Conservation (phyloP, 805 yeast genomes). For the Myxozyma nipponensis region DNA sequence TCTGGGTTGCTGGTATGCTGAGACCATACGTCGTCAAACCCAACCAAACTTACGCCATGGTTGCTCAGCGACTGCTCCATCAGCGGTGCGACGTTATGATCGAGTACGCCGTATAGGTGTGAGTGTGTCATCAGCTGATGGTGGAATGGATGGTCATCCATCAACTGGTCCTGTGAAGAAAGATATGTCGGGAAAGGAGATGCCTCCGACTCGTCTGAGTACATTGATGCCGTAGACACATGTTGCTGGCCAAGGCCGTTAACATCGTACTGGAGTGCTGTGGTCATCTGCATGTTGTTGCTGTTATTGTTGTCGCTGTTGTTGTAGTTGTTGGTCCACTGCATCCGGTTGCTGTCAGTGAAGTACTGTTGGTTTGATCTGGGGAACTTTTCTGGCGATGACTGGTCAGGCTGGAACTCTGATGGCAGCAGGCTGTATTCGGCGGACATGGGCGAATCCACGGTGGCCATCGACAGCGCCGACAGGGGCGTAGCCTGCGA, state of each 20-base stretch:
- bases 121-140: background rate
- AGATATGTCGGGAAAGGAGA: background rate
- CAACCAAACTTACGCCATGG: background rate
- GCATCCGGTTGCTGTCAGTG: too few species aligned
- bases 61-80: too few species aligned
- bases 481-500: too few species aligned
- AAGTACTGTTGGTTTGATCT: too few species aligned
- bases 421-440: too few species aligned
- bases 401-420: too few species aligned
- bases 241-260: background rate
- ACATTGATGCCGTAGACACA: background rate
- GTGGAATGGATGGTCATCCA: background rate
- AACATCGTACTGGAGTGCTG: slow-evolving; percentile 3
- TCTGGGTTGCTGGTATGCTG: background rate
- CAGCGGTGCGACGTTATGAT: background rate
- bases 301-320: slow-evolving; percentile 1
- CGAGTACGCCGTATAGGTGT: background rate
- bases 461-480: too few species aligned
- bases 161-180: background rate
- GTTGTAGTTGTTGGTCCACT: background rate
- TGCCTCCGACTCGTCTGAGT: background rate
- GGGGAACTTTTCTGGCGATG: too few species aligned
- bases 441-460: too few species aligned
- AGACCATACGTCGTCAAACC: background rate
- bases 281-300: background rate